These are phyloP conservation scores for Silene noctiflora DNA, from an alignment of 179 eudicot genomes.

Conservation along the genomic window DNA sequence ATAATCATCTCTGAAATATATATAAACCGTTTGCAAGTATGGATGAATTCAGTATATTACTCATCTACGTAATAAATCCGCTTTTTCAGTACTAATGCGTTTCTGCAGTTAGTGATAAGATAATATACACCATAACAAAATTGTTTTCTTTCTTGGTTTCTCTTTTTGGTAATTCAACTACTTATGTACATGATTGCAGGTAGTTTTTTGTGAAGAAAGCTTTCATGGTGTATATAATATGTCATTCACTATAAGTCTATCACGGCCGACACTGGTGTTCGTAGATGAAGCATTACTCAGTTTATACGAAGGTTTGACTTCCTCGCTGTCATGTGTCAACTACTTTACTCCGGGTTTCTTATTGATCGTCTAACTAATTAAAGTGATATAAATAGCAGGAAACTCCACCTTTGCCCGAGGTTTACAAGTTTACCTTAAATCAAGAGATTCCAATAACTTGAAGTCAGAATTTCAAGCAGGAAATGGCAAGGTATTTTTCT, in stretches of 20 bases:
- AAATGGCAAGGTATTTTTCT: constrained; percentile 60
- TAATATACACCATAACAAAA: no score
- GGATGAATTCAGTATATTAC: not conserved
- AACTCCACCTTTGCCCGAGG: constrained; percentile 49
- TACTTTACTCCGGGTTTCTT: not conserved
- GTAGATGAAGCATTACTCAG: constrained; percentile 45
- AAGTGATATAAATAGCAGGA: constrained; percentile 36
- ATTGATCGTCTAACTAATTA: not conserved
- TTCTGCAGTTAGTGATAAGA: not conserved
- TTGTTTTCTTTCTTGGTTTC: not conserved
- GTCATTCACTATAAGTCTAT: constrained; percentile 58
- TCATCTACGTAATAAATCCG: not conserved
- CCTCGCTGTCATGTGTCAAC: not conserved
- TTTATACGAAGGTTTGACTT: constrained; percentile 49
- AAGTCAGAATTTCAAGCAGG: constrained; percentile 68
- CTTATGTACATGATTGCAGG: constrained; percentile 37
- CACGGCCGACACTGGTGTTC: constrained; percentile 65
- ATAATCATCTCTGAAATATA: not conserved
- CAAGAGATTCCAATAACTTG: constrained; percentile 63
- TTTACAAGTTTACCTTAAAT: constrained; percentile 53
- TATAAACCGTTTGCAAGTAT: not conserved
- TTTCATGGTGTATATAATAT: constrained; percentile 56
- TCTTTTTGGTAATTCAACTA: not conserved
- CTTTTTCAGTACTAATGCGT: not conserved
- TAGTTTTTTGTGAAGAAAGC: constrained; percentile 60